Base-by-base conservation (phyloP, 2,329 filamentous ascomycete genomes). In the Penicillium rolfsii region DNA sequence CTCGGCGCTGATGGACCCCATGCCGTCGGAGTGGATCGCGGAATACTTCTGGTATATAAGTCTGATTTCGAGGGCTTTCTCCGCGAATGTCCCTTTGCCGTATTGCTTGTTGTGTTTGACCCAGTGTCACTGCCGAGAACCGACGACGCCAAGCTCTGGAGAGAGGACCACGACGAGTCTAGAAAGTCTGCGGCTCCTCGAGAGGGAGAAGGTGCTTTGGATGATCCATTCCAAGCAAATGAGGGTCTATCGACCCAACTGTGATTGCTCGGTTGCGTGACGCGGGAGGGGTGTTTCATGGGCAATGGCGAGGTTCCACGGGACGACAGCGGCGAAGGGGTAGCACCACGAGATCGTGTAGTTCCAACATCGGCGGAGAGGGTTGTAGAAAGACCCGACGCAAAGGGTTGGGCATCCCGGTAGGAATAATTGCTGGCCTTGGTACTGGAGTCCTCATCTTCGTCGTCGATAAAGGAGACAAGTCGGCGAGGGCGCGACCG, bases 81-180 rank as follows among this genome's bases (percentile, higher is more conserved):
- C 41, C 70, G 69, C 14, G 67, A 61, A 60, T 76, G 72, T 19
- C 67, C 58, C 28, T 71, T 72, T 24, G 68, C 30, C 12, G 66
- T 52, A 61, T 72, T 72, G 59, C 70, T 70, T 22, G 72, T 59
- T 36, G 70, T 61, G 5, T 69, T 60, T 28, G 68, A 65, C 40
- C 72, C 68, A 33, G 66, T 68, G 60, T 80, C 78, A 52, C 72
- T 78, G n/a, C 80, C 79, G 43, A 82, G 58, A 30, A 82, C 71
- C n/a, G 78, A 79, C 3, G 80, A 82, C n/a, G 81, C 80, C 46
- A 82, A 64, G 40, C 74, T 79, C 66, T 81, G 79, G 50, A 82
- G 68, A 16, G 80, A 82, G n/a, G 80, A 79, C 80, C 80, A 83
- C 4, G 79, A 77, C 28, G 77, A 76, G 59, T 80, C 80, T 64